phyloP scores from a whole-genome alignment of 108 stramenopile species.

The Pseudonitzschia pungens region DNA sequence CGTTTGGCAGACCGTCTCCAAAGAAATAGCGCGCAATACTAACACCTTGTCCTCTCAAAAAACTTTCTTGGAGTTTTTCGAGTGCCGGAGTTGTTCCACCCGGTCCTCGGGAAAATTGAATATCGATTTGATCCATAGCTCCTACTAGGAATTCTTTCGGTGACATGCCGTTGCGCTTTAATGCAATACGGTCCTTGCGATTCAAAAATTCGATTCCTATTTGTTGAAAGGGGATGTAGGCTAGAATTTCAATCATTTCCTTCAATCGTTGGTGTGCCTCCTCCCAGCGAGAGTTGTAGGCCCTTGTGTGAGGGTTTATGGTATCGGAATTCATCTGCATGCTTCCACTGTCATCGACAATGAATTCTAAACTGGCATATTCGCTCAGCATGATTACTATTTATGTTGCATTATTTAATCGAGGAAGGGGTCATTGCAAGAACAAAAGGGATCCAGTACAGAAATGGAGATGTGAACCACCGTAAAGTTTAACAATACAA shows the following conservation, averaged over 20 bases:
- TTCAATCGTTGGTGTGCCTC: conserved; percentile 47
- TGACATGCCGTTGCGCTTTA: conserved; percentile 32
- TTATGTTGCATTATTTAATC: no score
- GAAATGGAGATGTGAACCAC: background rate
- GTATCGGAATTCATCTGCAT: conserved; percentile 44
- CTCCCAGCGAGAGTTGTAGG: conserved; percentile 38
- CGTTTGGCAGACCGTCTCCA: conserved; percentile 56
- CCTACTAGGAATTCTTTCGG: conserved; percentile 34
- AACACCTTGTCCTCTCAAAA: conserved; percentile 28
- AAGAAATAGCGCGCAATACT: conserved; percentile 52
- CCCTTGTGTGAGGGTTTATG: conserved; percentile 21
- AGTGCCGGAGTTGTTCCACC: conserved; percentile 45
- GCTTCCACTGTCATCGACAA: conserved; percentile 52
- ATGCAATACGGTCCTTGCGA: conserved; percentile 33
- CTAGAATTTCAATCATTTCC: conserved; percentile 57
- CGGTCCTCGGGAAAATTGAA: conserved; percentile 32
- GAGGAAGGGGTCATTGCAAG: background rate
- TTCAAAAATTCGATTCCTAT: conserved; percentile 50
- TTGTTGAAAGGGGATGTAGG: conserved; percentile 48
- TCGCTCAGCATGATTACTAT: conserved; percentile 48
- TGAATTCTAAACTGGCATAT: conserved; percentile 47
- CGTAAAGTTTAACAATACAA: background rate
- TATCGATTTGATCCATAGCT: conserved; percentile 39
- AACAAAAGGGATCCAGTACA: background rate
- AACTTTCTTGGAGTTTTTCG: conserved; percentile 49